phyloP scores from a whole-genome alignment of 371 early-diverging fungal genomes.

The Apophysomyces variabilis region DNA sequence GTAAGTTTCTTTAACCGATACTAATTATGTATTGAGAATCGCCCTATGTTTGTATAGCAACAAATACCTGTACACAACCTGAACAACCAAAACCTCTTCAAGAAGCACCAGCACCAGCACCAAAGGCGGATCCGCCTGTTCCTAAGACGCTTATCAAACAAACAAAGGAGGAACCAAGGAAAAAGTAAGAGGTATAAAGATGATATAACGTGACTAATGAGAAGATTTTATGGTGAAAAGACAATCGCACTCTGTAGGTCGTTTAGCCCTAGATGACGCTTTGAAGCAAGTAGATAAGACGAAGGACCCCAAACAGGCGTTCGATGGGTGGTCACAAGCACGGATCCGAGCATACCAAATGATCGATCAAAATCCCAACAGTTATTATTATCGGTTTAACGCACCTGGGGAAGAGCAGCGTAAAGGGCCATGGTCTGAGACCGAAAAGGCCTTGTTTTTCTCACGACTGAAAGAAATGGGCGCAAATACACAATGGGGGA shows the following conservation, averaged over 20 bases:
- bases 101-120: background rate
- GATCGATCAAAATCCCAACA: slow-evolving; percentile 89
- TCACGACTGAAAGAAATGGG: slow-evolving; percentile 80
- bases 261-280: slow-evolving; percentile 85
- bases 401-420: slow-evolving; percentile 92
- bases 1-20: background rate
- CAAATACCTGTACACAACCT: background rate
- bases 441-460: slow-evolving; percentile 83
- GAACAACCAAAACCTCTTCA: background rate
- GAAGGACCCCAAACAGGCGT: slow-evolving; percentile 75
- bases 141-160: background rate
- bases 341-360: slow-evolving; percentile 87
- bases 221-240: slow-evolving; percentile 19
- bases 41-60: too few relatives aligned
- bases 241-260: slow-evolving; percentile 72
- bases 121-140: background rate
- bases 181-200: background rate
- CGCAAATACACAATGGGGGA: slow-evolving; percentile 93
- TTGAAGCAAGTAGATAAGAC: slow-evolving; percentile 78
- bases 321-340: slow-evolving; percentile 93
- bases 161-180: background rate
- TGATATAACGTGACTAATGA: background rate
- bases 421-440: slow-evolving; percentile 85
- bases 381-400: slow-evolving; percentile 95
- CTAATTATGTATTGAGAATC: too few relatives aligned